Conservation (phyloP, 805 yeast genomes). For the Metschnikowia proteae region DNA sequence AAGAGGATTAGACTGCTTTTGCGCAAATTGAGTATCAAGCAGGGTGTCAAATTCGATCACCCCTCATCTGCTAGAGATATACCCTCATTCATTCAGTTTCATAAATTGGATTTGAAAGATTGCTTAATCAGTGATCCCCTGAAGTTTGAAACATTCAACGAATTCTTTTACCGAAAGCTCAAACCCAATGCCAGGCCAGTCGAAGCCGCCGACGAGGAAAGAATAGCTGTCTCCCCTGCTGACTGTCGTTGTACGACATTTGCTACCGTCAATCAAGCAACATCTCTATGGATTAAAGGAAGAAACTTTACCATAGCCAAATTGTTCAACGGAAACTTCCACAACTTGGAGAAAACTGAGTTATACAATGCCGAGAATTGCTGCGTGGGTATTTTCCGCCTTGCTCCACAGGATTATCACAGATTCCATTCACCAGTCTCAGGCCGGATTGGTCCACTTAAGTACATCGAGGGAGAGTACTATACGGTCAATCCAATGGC, state of each 20-base stretch:
- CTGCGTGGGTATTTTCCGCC: constrained; percentile 72
- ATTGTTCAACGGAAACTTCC: constrained; percentile 47
- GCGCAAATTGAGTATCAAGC: constrained; percentile 65
- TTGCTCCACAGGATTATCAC: constrained; percentile 97
- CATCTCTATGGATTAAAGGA: constrained; percentile 87
- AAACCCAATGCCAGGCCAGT: constrained; percentile 67
- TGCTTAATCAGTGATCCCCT: constrained; percentile 49
- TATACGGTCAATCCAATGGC: constrained; percentile 99
- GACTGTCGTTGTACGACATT: constrained; percentile 83
- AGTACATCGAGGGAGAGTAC: constrained; percentile 79
- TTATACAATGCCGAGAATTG: constrained; percentile 41
- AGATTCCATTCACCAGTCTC: constrained; percentile 86
- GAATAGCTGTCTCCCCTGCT: constrained; percentile 71
- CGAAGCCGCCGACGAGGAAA: constrained; percentile 51
- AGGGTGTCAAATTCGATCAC: constrained; percentile 79
- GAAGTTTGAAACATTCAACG: constrained; percentile 71
- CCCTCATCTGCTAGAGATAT: constrained; percentile 66
- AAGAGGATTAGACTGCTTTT: constrained; percentile 59
- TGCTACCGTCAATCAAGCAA: constrained; percentile 54
- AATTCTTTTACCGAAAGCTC: constrained; percentile 79
- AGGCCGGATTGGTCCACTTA: constrained; percentile 66
- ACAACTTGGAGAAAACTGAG: constrained; percentile 39
- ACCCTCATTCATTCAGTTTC: constrained; percentile 74
- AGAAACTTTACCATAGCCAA: constrained; percentile 64
- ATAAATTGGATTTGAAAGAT: constrained; percentile 71